Percentiles rank a stretch among this genome's conserved stretches.
Conservation (phyloP, 202 grass and related monocot species). For the Bolboschoenoplectus hybrid region DNA sequence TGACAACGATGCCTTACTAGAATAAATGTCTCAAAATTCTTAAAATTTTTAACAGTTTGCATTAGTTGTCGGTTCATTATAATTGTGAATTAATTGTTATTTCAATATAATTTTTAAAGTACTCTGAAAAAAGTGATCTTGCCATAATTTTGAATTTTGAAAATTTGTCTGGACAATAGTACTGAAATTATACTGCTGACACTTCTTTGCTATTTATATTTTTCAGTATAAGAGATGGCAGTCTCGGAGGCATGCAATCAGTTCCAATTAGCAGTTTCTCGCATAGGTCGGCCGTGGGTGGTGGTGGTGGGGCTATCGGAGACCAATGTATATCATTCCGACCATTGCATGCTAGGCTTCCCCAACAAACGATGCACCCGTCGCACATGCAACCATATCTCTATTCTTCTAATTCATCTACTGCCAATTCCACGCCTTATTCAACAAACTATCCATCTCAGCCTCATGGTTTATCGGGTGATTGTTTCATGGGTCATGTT, state of each 20-base stretch:
- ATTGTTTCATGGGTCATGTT: conserved; percentile 84
- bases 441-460: conserved; percentile 59
- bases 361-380: conserved; percentile 28
- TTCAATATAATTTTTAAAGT: neutral
- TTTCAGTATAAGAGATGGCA: conserved; percentile 76
- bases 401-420: conserved; percentile 54
- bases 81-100: neutral
- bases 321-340: conserved; percentile 60
- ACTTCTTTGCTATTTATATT: conserved; percentile 1
- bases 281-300: conserved; percentile 35
- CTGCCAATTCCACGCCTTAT: conserved; percentile 54
- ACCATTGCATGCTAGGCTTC: conserved; percentile 56
- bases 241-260: conserved; percentile 48
- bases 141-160: neutral
- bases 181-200: neutral
- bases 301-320: conserved; percentile 38
- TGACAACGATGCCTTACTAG: neutral
- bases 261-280: conserved; percentile 49
- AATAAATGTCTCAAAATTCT: neutral
- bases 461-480: conserved; percentile 44
- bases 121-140: neutral
- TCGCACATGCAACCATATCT: conserved; percentile 48
- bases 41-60: too few species aligned
- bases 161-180: neutral
- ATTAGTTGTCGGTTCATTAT: too few species aligned